phyloP scores from a whole-genome alignment of 1,284 basidiomycete genomes.

The Irpex sp. region DNA sequence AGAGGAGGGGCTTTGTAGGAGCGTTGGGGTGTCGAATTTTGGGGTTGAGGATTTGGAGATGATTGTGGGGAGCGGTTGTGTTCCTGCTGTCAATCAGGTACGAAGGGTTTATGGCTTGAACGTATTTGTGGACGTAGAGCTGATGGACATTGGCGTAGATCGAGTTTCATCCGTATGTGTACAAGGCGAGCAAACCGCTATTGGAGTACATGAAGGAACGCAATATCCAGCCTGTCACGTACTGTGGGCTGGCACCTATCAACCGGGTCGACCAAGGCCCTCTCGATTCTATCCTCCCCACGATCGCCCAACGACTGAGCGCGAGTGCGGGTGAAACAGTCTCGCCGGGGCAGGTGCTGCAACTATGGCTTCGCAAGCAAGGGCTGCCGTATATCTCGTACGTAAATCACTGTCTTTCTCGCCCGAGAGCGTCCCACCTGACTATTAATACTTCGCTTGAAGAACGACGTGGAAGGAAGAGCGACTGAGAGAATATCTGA shows the following conservation, averaged over 20 bases:
- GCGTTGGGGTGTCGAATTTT: slow-evolving; percentile 83
- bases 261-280: slow-evolving; percentile 53
- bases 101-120: no score
- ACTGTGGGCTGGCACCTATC: slow-evolving; percentile 60
- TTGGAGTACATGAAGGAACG: slow-evolving; percentile 53
- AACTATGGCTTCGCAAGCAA: slow-evolving; percentile 32
- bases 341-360: slow-evolving; percentile 31
- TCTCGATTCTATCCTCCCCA: slow-evolving; percentile 38
- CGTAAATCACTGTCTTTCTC: slow-evolving; percentile 22
- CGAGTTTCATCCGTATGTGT: slow-evolving; percentile 80
- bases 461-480: slow-evolving; percentile 69
- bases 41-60: slow-evolving; percentile 57
- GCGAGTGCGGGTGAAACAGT: slow-evolving; percentile 25
- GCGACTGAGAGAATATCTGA: slow-evolving; percentile 67
- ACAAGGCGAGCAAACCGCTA: slow-evolving; percentile 52
- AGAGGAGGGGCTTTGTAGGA: slow-evolving; percentile 59
- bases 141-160: slow-evolving; percentile 40
- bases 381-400: slow-evolving; percentile 54
- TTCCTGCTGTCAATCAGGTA: slow-evolving; percentile 76
- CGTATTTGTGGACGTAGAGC: no score
- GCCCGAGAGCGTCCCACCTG: no score
- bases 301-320: slow-evolving; percentile 26
- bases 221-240: slow-evolving; percentile 66
- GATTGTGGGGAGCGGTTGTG: slow-evolving; percentile 49
- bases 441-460: neutral